These are phyloP conservation scores for Teratosphaeria zuluensis DNA, from an alignment of 2,329 filamentous ascomycete species.

Conservation along the genomic window DNA sequence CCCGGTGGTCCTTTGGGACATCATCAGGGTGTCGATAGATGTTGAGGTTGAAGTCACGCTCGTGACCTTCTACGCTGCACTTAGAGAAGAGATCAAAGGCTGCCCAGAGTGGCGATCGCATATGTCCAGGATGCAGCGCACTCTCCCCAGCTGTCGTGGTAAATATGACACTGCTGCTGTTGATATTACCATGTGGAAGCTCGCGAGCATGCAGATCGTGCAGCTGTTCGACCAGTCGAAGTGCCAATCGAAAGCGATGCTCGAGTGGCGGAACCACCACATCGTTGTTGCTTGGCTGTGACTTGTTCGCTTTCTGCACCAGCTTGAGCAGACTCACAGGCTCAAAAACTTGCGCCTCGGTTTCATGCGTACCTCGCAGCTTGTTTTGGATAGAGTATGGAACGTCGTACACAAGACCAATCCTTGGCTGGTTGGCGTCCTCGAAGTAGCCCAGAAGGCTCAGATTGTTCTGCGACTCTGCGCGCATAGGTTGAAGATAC, in stretches of 20 bases:
- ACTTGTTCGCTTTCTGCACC: constrained; percentile 36
- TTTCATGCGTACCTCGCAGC: constrained; percentile 45
- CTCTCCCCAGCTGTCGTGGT: constrained; percentile 39
- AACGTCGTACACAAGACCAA: constrained; percentile 67
- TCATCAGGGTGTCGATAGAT: constrained; percentile 60
- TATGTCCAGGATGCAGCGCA: constrained; percentile 42
- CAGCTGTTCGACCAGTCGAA: constrained; percentile 62
- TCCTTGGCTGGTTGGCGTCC: constrained; percentile 56
- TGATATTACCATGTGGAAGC: constrained; percentile 61
- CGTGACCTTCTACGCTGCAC: constrained; percentile 38
- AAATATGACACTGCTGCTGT: constrained; percentile 59
- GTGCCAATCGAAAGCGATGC: constrained; percentile 64
- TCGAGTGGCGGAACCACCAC: constrained; percentile 54
- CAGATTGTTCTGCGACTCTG: constrained; percentile 32
- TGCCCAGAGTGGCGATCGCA: constrained; percentile 59
- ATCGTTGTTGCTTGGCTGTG: constrained; percentile 32
- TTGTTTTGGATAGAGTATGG: constrained; percentile 43
- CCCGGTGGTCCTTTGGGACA: constrained; percentile 26
- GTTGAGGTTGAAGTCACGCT: constrained; percentile 37
- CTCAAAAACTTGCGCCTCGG: constrained; percentile 13
- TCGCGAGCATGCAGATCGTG: constrained; percentile 63
- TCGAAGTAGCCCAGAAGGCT: constrained; percentile 64
- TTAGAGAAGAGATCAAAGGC: constrained; percentile 66
- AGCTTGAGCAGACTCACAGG: constrained; percentile 39
- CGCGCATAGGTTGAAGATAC: constrained; percentile 22